Evolutionary conservation across 495 filamentous ascomycete genomes (phyloP), one percentile per base, ranked within the genome.

Genomic region (Penicillium angulare): DNA sequence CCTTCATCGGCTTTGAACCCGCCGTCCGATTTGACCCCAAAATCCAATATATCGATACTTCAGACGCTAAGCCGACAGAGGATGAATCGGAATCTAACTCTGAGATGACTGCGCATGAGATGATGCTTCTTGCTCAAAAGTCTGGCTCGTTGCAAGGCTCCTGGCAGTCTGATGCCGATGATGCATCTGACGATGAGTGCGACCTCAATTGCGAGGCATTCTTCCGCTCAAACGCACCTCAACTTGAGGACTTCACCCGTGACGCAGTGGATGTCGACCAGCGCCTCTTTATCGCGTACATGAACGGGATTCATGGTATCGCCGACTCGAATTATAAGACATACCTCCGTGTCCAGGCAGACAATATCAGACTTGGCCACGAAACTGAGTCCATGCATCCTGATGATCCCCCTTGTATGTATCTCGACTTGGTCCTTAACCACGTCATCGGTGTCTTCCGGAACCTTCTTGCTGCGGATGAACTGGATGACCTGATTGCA

Each of bases 401-500:
- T 5, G 61, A 74, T 27, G 65, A 60, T 36, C 49, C 64, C 26
- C 57, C 58, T 43, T 65, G 60, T 32, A 52, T 70, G 23, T 74
- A 73, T 16, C 60, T 75, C 10, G 71, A 77, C 40, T 52, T 59
- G 12, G 62, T 69, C 8, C 56, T 69, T 6, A 63, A 55, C 32
- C 74, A 77, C 49, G 74, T 77, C 35, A 69, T 74, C 36, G 69
- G 72, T 6, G 59, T 66, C 7, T 77, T 77, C 47, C 65, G 59
- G 55, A 69, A 73, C 29, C 55, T 75, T 16, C 57, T 77, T 13
- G 51, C 58, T n/a, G 60, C 58, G 13, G 68, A 69, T 18, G 74
- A 77, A 24, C 54, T 75, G 24, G 58, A 66, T 22, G 67, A 67
- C 16, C 61, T 77, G 12, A 53, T 67, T 36, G 43, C 17, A 5